phyloP scores from a whole-genome alignment of 2,329 filamentous ascomycete species.

The Myriangium duriaei region DNA sequence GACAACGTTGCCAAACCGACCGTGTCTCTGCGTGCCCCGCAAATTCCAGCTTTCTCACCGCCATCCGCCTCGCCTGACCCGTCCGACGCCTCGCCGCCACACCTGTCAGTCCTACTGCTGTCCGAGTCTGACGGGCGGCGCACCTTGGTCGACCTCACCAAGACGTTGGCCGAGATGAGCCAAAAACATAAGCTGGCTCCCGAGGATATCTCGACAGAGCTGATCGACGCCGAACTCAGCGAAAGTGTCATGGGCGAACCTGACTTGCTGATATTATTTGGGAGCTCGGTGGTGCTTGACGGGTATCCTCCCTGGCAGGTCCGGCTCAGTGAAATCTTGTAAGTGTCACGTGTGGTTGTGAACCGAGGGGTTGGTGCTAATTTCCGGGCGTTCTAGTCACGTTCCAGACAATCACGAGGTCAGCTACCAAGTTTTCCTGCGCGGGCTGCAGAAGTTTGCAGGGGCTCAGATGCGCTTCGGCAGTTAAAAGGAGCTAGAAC shows the following conservation, averaged over 20 bases:
- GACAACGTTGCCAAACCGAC: slow-evolving; percentile 48
- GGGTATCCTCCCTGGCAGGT: slow-evolving; percentile 97
- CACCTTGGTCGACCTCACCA: slow-evolving; percentile 88
- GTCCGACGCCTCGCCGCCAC: slow-evolving; percentile 21
- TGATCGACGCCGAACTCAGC: slow-evolving; percentile 79
- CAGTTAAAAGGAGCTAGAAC: slow-evolving; percentile 27
- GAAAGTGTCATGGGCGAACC: slow-evolving; percentile 74
- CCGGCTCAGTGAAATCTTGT: slow-evolving; percentile 85
- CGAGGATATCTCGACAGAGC: slow-evolving; percentile 68
- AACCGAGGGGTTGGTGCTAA: slow-evolving; percentile 5
- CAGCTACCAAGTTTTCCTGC: slow-evolving; percentile 86
- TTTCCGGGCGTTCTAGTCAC: slow-evolving; percentile 22
- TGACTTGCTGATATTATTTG: slow-evolving; percentile 78
- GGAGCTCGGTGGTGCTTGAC: slow-evolving; percentile 67
- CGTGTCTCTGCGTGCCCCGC: slow-evolving; percentile 60
- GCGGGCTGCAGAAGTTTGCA: slow-evolving; percentile 71
- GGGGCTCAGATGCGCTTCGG: slow-evolving; percentile 83
- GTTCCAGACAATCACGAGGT: slow-evolving; percentile 66
- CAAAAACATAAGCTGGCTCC: slow-evolving; percentile 74
- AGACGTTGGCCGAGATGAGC: slow-evolving; percentile 88
- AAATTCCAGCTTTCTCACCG: slow-evolving; percentile 48
- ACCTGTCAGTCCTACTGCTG: slow-evolving; percentile 60
- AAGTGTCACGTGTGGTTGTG: slow-evolving; percentile 25
- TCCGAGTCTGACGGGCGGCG: slow-evolving; percentile 82
- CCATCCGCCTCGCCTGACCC: slow-evolving; percentile 32